phyloP scores from a whole-genome alignment of 352 stramenopile species.

The Globisporangium nodosum region DNA sequence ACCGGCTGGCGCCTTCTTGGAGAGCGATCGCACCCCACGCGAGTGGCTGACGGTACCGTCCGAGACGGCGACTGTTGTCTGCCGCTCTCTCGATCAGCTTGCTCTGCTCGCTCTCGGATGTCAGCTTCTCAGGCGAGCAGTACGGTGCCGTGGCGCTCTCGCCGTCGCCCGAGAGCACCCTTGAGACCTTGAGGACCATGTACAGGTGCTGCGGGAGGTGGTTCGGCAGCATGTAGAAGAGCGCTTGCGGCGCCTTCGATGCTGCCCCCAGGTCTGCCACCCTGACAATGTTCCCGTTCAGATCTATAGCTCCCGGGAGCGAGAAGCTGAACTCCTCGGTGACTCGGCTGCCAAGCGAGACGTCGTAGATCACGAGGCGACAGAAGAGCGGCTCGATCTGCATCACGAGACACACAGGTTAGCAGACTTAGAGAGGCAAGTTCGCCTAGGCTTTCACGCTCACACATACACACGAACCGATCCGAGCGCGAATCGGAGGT shows the following conservation, averaged over 20 bases:
- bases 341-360: conserved; percentile 37
- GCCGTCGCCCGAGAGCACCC: conserved; percentile 47
- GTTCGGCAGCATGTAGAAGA: conserved; percentile 56
- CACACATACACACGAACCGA: conserved; percentile 20
- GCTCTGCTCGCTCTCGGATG: conserved; percentile 37
- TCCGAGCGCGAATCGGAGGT: conserved; percentile 47
- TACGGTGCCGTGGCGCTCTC: conserved; percentile 53
- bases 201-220: conserved; percentile 44
- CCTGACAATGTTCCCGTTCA: conserved; percentile 7
- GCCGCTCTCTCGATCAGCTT: conserved; percentile 48
- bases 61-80: conserved; percentile 41
- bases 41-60: conserved; percentile 46
- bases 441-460: neutral
- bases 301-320: conserved; percentile 18
- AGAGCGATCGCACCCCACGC: conserved; percentile 57
- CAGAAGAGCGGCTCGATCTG: conserved; percentile 64
- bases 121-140: conserved; percentile 52
- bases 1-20: conserved; percentile 29
- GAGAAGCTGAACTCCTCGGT: conserved; percentile 67
- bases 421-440: neutral
- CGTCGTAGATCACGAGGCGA: conserved; percentile 58
- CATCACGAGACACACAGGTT: neutral
- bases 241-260: conserved; percentile 14
- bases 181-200: conserved; percentile 64
- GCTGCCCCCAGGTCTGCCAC: neutral